Evolutionary conservation across 176 grass and related monocot species (phyloP).

Genomic region (Tillandsia leiboldiana): DNA sequence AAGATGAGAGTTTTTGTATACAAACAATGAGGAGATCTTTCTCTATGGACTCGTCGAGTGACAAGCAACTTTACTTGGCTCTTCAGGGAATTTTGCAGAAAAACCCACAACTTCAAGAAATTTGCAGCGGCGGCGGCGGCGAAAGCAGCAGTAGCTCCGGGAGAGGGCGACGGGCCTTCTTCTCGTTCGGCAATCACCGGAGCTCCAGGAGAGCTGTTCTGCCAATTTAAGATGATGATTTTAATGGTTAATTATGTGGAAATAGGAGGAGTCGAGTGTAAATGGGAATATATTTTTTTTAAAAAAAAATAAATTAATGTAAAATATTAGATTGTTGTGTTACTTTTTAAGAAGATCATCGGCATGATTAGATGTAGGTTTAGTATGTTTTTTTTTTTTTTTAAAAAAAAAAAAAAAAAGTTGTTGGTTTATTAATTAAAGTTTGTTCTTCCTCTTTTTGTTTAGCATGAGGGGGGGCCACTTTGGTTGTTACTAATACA

Average conservation of each 20-base stretch:
- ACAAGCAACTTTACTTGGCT: constrained; percentile 34
- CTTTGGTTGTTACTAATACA: too few species aligned
- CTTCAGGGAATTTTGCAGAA: constrained; percentile 38
- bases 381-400: too few species aligned
- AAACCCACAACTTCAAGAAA: constrained; percentile 26
- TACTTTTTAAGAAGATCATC: too few species aligned
- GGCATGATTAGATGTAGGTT: too few species aligned
- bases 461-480: too few species aligned
- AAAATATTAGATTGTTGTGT: too few species aligned
- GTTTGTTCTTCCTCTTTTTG: too few species aligned
- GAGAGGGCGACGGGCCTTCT: background rate
- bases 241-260: background rate
- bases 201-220: background rate
- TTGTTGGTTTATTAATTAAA: too few species aligned
- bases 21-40: constrained; percentile 44
- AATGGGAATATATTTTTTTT: too few species aligned
- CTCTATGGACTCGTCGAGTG: constrained; percentile 32
- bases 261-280: too few species aligned
- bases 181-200: background rate
- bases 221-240: background rate
- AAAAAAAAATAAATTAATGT: too few species aligned
- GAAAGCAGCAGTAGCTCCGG: background rate
- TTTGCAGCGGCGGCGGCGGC: background rate
- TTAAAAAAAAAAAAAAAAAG: too few species aligned
- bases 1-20: constrained; percentile 9